Percentiles rank a stretch among this genome's conserved stretches.
phyloP scores from a whole-genome alignment of 2,329 filamentous ascomycete species.

The Dothiorella sarmentorum region DNA sequence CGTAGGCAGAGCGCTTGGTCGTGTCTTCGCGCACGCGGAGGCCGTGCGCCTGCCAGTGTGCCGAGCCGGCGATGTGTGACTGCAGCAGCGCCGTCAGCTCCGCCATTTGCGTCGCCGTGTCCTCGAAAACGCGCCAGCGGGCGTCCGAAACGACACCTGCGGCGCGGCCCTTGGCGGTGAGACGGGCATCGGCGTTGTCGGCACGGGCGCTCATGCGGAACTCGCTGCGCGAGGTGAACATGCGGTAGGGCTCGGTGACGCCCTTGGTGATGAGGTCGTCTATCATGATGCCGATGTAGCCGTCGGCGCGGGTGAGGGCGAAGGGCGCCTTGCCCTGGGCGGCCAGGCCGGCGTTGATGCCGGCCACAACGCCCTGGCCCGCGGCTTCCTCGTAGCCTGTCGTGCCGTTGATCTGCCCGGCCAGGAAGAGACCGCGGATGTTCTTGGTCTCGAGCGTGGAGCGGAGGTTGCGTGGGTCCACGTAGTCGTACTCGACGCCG shows the following conservation, averaged over 20 bases:
- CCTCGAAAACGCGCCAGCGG: slow-evolving; percentile 69
- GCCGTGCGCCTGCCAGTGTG: slow-evolving; percentile 66
- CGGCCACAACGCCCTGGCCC: slow-evolving; percentile 86
- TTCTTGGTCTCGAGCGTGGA: slow-evolving; percentile 92
- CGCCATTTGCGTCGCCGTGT: slow-evolving; percentile 64
- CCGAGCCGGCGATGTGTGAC: slow-evolving; percentile 55
- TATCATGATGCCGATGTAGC: slow-evolving; percentile 98
- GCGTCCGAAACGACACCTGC: slow-evolving; percentile 75
- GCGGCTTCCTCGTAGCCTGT: slow-evolving; percentile 98
- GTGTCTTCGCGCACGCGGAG: slow-evolving; percentile 67
- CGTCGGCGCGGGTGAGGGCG: slow-evolving; percentile 74
- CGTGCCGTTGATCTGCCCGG: slow-evolving; percentile 96
- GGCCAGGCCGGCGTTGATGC: slow-evolving; percentile 87
- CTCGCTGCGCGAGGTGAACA: slow-evolving; percentile 96
- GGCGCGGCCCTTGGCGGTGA: slow-evolving; percentile 72
- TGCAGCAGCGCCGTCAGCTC: slow-evolving; percentile 62
- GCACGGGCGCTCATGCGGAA: slow-evolving; percentile 89
- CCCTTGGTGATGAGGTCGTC: slow-evolving; percentile 97
- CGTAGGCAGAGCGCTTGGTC: slow-evolving; percentile 67
- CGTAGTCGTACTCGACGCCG: slow-evolving; percentile 97
- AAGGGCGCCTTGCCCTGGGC: slow-evolving; percentile 64
- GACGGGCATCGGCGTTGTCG: slow-evolving; percentile 87
- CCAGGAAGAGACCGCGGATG: slow-evolving; percentile 83
- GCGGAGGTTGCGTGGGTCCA: slow-evolving; percentile 83
- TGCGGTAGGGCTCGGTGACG: slow-evolving; percentile 93